A percentile compares a stretch with the other conserved stretches of the same genome.
Evolutionary conservation across 345 rosid genomes (phyloP).

Genomic region (Arabidopsis arenosa): DNA sequence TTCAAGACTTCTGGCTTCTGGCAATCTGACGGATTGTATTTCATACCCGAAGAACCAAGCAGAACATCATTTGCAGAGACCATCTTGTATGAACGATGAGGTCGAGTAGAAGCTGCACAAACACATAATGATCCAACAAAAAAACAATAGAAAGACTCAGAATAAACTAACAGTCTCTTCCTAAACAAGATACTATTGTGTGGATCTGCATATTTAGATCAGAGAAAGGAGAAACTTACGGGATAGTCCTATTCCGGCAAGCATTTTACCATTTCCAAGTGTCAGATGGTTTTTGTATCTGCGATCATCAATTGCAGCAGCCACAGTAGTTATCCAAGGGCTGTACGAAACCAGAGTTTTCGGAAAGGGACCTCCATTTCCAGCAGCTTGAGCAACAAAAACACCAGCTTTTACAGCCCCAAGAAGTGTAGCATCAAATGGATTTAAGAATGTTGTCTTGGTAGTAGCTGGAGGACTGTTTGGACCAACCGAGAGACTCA

Average conservation of each 20-base stretch:
- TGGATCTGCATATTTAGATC: neutral
- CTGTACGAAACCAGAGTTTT: conserved; percentile 94
- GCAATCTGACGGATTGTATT: conserved; percentile 91
- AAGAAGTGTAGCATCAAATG: conserved; percentile 95
- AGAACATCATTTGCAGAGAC: conserved; percentile 97
- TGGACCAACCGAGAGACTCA: conserved; percentile 96
- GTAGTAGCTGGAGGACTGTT: conserved; percentile 93
- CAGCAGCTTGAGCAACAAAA: conserved; percentile 98
- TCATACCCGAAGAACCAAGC: conserved; percentile 72
- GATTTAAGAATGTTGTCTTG: conserved; percentile 86
- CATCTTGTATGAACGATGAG: conserved; percentile 74
- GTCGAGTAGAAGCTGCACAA: conserved; percentile 84
- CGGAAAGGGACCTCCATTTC: conserved; percentile 97
- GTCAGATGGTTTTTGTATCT: conserved; percentile 91
- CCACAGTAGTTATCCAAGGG: conserved; percentile 97
- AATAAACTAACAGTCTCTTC: neutral
- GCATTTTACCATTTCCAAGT: conserved; percentile 84
- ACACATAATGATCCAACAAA: conserved; percentile 21
- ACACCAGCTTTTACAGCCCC: conserved; percentile 98
- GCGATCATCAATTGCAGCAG: conserved; percentile 96
- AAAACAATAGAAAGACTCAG: neutral
- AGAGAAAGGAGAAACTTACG: conserved; percentile 58
- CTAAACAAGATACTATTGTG: neutral
- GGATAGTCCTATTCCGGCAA: conserved; percentile 87
- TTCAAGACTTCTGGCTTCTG: conserved; percentile 92